Evolutionary conservation across 129 eudicot species (phyloP), one percentile per base, ranked within the genome.

Genomic region (Calendula officinalis): DNA sequence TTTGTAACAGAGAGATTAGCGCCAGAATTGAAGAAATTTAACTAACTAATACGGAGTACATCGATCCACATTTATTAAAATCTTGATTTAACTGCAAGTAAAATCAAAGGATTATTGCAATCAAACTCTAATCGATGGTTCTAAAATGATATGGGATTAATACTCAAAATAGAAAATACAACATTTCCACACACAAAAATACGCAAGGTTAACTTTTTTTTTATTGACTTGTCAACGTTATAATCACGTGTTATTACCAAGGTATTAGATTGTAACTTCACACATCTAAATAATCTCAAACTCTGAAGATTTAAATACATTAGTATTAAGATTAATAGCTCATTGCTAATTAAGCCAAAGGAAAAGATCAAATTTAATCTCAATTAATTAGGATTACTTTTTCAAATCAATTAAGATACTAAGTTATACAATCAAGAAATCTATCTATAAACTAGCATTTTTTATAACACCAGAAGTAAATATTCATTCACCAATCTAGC

Each of bases 11-110:
- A 60, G 68, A 70, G 46, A 43, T 53, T 7, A 2, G n/a, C 14
- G 47, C 43, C 41, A 69, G 43, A 73, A 68, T 60, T 4, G 37
- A 70, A 63, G 52, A 38, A 16, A 39, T 22, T 36, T 53, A 30
- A 69, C 30, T 60, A 71, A 56, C 37, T 48, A 59, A 4, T 68
- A 6, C 8, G n/a, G n/a, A n/a, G n/a, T n/a, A n/a, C n/a, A n/a
- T n/a, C n/a, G n/a, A 22, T 22, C 30, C 30, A 2, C 30, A 22
- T n/a, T n/a, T n/a, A n/a, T 22, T 22, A 22, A 22, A 2, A 22
- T 22, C 30, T 22, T 22, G 30, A 22, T 22, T 22, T 22, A 22
- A 0, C 2, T 22, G 1, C 30, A 22, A 69, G 5, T 37, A 35
- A 8, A 37, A 0, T 22, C 30, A 22, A 22, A 57, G 10, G 34